Base-by-base conservation (phyloP, 2,329 filamentous ascomycete genomes). In the Colletotrichum godetiae region DNA sequence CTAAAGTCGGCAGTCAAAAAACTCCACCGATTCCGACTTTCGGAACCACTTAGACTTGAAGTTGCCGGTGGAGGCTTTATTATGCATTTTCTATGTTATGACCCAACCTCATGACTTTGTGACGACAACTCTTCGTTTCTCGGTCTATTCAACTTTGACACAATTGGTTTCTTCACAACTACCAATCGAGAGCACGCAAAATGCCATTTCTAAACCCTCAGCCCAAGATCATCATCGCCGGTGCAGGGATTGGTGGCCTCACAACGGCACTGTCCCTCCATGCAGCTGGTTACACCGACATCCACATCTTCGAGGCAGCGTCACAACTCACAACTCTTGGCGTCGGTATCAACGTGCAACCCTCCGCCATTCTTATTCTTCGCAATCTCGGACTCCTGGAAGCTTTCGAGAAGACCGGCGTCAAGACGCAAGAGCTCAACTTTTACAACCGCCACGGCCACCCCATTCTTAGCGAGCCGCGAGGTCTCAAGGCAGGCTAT, bases 141-240 rank as follows among this genome's bases (percentile, higher is more conserved):
- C 42, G 42, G 19, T 49, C 42, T 4, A 49, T 8, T 22, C 19
- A n/a, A 49, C 15, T 42, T 8, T 8, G 31, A 49, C 15, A 27
- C 10, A 49, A 13, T 22, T 31, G 13, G 19, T 2, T 31, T 37
- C 52, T 3, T 12, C 27, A 35, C n/a, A 8, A 31, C 4, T 19
- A 0, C 31, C n/a, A 27, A 10, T 19, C 29, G 4, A 31, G 15
- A 49, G 5, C 2, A 46, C 37, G 27, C 19, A 31, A 3, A 53
- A 63, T 53, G 60, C 42, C 61, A 49, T 52, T 57, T 2, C 42
- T 49, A 24, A 58, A 55, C 19, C 35, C 52, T 15, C 65, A 68
- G 27, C 69, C 70, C 27, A 76, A 74, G 63, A 78, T 77, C 19
- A 76, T 78, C 52, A 79, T 80, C 6, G 79, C 79, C 49, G 79